Evolutionary conservation across 352 stramenopile species (phyloP).

Genomic region (Elongisporangium senticosum): DNA sequence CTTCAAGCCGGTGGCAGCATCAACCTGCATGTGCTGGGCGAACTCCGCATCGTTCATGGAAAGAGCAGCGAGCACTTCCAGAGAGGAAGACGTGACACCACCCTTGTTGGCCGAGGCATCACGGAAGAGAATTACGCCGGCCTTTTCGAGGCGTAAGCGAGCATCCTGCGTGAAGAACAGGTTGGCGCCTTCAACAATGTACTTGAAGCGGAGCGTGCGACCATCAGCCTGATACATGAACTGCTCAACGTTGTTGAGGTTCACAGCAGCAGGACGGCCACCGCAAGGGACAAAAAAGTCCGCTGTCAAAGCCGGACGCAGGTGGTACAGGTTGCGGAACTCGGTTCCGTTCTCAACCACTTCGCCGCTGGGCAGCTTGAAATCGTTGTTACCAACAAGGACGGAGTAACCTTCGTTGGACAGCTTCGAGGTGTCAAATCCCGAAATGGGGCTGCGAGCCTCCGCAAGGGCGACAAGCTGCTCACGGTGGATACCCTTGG

Average conservation of each 20-base stretch:
- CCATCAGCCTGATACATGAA: constrained; percentile 76
- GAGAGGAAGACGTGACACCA: constrained; percentile 72
- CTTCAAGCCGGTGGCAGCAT: constrained; percentile 42
- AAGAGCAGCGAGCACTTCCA: constrained; percentile 72
- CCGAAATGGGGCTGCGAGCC: constrained; percentile 79
- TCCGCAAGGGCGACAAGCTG: constrained; percentile 92
- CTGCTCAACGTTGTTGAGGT: constrained; percentile 92
- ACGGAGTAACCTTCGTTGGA: constrained; percentile 58
- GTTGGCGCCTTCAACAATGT: constrained; percentile 98
- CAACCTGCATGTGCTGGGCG: constrained; percentile 76
- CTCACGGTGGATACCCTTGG: constrained; percentile 89
- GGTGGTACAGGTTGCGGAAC: constrained; percentile 97
- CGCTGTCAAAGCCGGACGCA: constrained; percentile 85
- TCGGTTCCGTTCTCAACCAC: constrained; percentile 91
- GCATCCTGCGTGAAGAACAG: constrained; percentile 96
- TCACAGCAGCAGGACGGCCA: constrained; percentile 94
- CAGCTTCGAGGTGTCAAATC: constrained; percentile 84
- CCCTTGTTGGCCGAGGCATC: constrained; percentile 93
- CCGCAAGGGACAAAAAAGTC: constrained; percentile 97
- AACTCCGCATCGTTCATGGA: constrained; percentile 74
- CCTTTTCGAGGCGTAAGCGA: constrained; percentile 90
- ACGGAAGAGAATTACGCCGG: constrained; percentile 96
- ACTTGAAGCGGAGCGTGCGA: constrained; percentile 83
- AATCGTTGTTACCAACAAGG: constrained; percentile 67
- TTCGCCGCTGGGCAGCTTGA: constrained; percentile 62